Conservation (phyloP, 805 yeast species). For the Metschnikowia shivogae region DNA sequence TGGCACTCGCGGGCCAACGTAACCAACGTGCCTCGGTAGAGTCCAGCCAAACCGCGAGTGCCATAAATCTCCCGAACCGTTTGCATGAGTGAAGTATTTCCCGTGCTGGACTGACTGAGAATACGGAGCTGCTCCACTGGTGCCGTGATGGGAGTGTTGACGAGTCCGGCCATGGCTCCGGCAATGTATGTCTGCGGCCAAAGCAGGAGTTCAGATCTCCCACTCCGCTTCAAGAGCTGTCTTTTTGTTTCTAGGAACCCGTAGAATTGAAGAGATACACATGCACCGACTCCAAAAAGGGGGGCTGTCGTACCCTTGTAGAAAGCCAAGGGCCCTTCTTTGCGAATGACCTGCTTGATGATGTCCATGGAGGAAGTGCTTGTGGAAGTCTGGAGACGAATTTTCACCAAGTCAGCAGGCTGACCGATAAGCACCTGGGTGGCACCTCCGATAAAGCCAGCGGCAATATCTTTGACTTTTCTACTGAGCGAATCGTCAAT, state of each 20-base stretch:
- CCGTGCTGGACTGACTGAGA: conserved; percentile 49
- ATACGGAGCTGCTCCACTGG: conserved; percentile 68
- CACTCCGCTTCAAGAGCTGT: conserved; percentile 38
- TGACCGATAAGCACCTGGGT: conserved; percentile 46
- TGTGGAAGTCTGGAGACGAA: conserved; percentile 38
- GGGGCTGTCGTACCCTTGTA: conserved; percentile 46
- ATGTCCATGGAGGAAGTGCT: conserved; percentile 29
- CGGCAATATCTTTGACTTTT: conserved; percentile 39
- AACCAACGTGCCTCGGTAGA: conserved; percentile 52
- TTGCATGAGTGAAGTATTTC: conserved; percentile 21
- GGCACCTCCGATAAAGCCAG: conserved; percentile 46
- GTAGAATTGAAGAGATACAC: conserved; percentile 66
- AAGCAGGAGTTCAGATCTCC: conserved; percentile 35
- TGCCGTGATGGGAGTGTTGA: conserved; percentile 58
- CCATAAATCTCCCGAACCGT: conserved; percentile 42
- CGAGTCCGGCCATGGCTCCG: conserved; percentile 64
- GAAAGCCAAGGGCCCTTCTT: conserved; percentile 42
- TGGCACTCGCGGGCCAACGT: conserved; percentile 60
- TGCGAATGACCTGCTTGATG: conserved; percentile 33
- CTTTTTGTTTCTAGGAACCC: conserved; percentile 69
- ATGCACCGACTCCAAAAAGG: conserved; percentile 44
- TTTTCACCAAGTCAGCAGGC: conserved; percentile 43
- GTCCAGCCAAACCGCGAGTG: conserved; percentile 45
- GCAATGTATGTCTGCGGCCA: conserved; percentile 57
- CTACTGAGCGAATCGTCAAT: conserved; percentile 35